A percentile compares a stretch with the other conserved stretches of the same genome.
These are phyloP conservation scores for Podosphaera xanthii DNA, from an alignment of 2,329 filamentous ascomycete species.

Conservation along the genomic window DNA sequence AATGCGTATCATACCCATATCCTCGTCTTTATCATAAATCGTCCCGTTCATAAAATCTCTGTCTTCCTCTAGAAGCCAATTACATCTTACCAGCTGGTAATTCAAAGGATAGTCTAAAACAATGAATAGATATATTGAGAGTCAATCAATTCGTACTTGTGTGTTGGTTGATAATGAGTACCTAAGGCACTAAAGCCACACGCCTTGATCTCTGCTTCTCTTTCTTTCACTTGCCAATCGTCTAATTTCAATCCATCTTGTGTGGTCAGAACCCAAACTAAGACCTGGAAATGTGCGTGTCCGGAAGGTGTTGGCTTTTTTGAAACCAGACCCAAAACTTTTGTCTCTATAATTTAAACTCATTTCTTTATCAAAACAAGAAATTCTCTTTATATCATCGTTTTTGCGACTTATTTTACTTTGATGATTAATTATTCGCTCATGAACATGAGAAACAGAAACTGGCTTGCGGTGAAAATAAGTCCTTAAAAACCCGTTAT, in stretches of 20 bases:
- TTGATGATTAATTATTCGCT: slow-evolving; percentile 31
- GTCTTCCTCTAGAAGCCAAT: too few relatives aligned
- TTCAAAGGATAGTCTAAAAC: too few relatives aligned
- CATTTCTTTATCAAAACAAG: slow-evolving; percentile 1
- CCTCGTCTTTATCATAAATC: too few relatives aligned
- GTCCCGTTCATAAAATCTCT: too few relatives aligned
- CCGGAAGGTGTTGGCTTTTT: slow-evolving; percentile 12
- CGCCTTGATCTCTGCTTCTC: neutral
- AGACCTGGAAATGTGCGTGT: slow-evolving; percentile 13
- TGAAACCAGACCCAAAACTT: slow-evolving; percentile 13
- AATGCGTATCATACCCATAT: too few relatives aligned
- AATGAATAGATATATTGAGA: too few relatives aligned
- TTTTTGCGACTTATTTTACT: slow-evolving; percentile 19
- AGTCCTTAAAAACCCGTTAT: slow-evolving; percentile 18
- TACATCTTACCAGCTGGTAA: too few relatives aligned
- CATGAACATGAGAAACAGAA: slow-evolving; percentile 33
- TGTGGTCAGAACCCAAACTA: slow-evolving; percentile 26
- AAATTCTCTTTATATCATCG: slow-evolving; percentile 4
- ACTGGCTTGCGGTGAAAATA: slow-evolving; percentile 34
- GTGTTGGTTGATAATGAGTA: too few relatives aligned
- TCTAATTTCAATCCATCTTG: slow-evolving; percentile 27
- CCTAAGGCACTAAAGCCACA: too few relatives aligned
- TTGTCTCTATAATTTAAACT: slow-evolving; percentile 5
- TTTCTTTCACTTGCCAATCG: slow-evolving; percentile 29
- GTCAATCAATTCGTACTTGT: too few relatives aligned